Base-by-base conservation (phyloP, 1,284 basidiomycete species). In the Coniophora puteana region DNA sequence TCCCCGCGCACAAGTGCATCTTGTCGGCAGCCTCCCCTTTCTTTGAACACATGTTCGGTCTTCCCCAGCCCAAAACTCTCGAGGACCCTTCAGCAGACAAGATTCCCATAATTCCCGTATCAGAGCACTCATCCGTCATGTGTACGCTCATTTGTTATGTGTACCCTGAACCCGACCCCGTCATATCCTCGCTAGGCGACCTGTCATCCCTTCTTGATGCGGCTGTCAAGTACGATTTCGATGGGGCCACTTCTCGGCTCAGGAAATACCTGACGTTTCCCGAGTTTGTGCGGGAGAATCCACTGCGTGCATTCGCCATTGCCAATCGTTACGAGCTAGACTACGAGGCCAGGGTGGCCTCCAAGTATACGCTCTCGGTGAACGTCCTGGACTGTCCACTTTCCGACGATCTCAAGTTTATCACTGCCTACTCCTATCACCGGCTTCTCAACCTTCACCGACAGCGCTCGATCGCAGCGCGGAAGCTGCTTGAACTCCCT, bases 301-400 rank as follows among this genome's bases (percentile, higher is more conserved):
- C 85, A 4, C 64, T 71, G 16, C 75, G 81, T 12, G 79, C 83
- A 10, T 88, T 81, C 51, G 81, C 84, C 18, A 77, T 86, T 35
- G 81, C 84, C 3, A 76, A 74, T 45, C 75, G 78, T 6, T 80
- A 75, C 47, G 78, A 80, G 16, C 59, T 86, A 14, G 74, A 80
- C 40, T 68, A 74, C 18, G 78, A 80, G 52, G 68, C 72, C 16
- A 66, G 65, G 35, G 53, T 72, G 24, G 76, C 77, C 12, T 81
- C 82, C 8, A 64, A 59, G 12, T 61, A 75, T 49, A 83, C 81
- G 0, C 71, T 86, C n/a, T 50, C 58, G 34, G 59, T 68, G 12
- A 70, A 76, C 45, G 56, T 86, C 38, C 65, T 81, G 26, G 72
- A 78, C 32, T 67, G 63, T 16, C 72, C 73, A 1, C 63, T 78